Percentiles rank a stretch among this genome's conserved stretches.
Conservation (phyloP, 2,329 filamentous ascomycete species). For the Microcyclosporella mali region DNA sequence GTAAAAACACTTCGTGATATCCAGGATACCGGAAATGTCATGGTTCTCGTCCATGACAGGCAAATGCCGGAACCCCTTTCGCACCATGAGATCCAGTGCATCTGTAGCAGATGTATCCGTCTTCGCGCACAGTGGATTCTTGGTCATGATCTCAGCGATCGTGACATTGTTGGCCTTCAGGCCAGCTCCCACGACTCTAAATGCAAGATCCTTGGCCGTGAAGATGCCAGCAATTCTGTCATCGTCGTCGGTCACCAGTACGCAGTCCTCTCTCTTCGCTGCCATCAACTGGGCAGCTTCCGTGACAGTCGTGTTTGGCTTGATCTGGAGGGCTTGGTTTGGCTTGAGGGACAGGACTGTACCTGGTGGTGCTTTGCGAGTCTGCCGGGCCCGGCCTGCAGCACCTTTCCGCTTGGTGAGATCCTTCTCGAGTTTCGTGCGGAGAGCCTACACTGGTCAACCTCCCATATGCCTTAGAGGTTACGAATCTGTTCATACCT, state of each 20-base stretch:
- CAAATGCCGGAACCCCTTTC: slow-evolving; percentile 94
- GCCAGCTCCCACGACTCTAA: slow-evolving; percentile 87
- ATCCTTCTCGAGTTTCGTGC: slow-evolving; percentile 92
- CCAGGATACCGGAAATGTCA: slow-evolving; percentile 93
- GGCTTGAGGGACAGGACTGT: slow-evolving; percentile 94
- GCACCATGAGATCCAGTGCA: slow-evolving; percentile 93
- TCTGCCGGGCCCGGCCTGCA: slow-evolving; percentile 70
- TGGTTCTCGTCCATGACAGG: slow-evolving; percentile 99
- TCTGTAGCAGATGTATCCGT: slow-evolving; percentile 98
- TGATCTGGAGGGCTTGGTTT: slow-evolving; percentile 94
- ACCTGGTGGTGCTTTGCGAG: slow-evolving; percentile 88
- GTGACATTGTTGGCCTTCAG: slow-evolving; percentile 84
- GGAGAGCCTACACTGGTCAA: slow-evolving; percentile 65
- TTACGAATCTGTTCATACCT: slow-evolving; percentile 54
- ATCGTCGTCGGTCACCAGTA: slow-evolving; percentile 94
- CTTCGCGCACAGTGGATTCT: slow-evolving; percentile 94
- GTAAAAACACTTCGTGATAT: slow-evolving; percentile 99
- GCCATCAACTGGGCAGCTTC: slow-evolving; percentile 98
- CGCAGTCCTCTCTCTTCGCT: slow-evolving; percentile 95
- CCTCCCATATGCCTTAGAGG: neutral
- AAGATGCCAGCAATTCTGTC: slow-evolving; percentile 98
- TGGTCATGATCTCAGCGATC: slow-evolving; percentile 99
- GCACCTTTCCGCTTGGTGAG: slow-evolving; percentile 94
- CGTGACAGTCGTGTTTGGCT: slow-evolving; percentile 85
- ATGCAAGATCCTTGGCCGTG: slow-evolving; percentile 96